Percentiles rank a stretch among this genome's conserved stretches.
These are phyloP conservation scores for Przewalskia tangutica DNA, from an alignment of 257 asterid species.

Conservation along the genomic window DNA sequence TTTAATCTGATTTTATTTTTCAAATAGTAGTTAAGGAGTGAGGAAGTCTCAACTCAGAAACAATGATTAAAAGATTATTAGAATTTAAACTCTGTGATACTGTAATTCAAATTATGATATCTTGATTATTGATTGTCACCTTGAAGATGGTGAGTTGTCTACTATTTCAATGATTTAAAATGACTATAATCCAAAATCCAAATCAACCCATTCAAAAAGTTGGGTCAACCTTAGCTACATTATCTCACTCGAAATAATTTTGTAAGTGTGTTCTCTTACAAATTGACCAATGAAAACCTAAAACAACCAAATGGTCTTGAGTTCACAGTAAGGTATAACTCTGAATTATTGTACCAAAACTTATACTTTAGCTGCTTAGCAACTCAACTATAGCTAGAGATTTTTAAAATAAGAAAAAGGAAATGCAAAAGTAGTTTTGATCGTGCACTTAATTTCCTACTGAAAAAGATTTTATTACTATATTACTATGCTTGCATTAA, in stretches of 20 bases:
- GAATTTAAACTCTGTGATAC: background rate
- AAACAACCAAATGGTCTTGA: background rate
- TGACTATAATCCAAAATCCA: no score
- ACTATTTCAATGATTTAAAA: no score
- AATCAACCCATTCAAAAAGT: no score
- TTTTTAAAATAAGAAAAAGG: no score
- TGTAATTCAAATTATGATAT: background rate
- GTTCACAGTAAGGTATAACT: background rate
- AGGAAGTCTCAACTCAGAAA: no score
- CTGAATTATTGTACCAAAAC: background rate
- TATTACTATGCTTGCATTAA: no score
- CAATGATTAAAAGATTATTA: background rate
- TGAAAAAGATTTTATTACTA: background rate
- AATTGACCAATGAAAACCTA: background rate
- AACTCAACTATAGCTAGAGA: background rate
- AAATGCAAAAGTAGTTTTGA: background rate
- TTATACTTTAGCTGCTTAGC: no score
- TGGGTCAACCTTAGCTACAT: no score
- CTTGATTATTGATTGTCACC: background rate
- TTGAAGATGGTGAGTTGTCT: background rate
- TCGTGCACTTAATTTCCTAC: background rate
- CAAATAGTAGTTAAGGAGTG: no score
- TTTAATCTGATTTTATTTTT: no score
- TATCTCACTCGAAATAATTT: no score
- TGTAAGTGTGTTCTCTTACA: no score